Evolutionary conservation across 2,329 filamentous ascomycete species (phyloP).

Genomic region (Zasmidium citrigriseum): DNA sequence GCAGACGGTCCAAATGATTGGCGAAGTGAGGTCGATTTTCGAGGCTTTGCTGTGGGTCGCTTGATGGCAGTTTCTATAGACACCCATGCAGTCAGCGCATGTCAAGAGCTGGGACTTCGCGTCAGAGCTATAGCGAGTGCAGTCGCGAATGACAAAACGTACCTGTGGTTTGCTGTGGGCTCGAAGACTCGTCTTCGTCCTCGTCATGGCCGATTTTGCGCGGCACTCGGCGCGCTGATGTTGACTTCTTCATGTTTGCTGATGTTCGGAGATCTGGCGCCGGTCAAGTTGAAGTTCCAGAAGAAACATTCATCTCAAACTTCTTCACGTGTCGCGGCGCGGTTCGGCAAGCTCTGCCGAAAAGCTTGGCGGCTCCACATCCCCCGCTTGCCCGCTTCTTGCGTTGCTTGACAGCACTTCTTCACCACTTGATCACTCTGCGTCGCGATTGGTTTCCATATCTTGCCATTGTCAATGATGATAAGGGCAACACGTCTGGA

Average conservation of each 20-base stretch:
- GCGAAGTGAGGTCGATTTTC: conserved; percentile 73
- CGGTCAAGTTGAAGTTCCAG: background rate
- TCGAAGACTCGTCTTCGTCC: conserved; percentile 51
- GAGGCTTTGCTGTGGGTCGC: conserved; percentile 54
- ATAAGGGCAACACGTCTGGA: too few species aligned
- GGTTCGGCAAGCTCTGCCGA: background rate
- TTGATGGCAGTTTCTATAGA: conserved; percentile 53
- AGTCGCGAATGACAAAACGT: conserved; percentile 10
- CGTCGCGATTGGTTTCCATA: too few species aligned
- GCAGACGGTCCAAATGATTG: conserved; percentile 72
- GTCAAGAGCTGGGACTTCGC: conserved; percentile 16
- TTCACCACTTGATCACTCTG: background rate
- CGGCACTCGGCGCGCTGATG: conserved; percentile 64
- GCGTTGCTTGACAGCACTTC: background rate
- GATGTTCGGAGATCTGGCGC: background rate
- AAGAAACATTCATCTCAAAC: background rate
- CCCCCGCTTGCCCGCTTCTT: background rate
- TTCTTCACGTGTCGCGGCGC: background rate
- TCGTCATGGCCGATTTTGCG: conserved; percentile 75
- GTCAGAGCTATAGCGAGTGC: conserved; percentile 22
- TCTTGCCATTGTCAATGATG: too few species aligned
- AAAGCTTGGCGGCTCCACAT: background rate
- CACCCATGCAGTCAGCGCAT: conserved; percentile 42
- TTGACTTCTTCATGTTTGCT: conserved; percentile 58
- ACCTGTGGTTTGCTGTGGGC: conserved; percentile 26